These are phyloP conservation scores for Cercospora janseana DNA, from an alignment of 2,329 filamentous ascomycete genomes.

Conservation along the genomic window DNA sequence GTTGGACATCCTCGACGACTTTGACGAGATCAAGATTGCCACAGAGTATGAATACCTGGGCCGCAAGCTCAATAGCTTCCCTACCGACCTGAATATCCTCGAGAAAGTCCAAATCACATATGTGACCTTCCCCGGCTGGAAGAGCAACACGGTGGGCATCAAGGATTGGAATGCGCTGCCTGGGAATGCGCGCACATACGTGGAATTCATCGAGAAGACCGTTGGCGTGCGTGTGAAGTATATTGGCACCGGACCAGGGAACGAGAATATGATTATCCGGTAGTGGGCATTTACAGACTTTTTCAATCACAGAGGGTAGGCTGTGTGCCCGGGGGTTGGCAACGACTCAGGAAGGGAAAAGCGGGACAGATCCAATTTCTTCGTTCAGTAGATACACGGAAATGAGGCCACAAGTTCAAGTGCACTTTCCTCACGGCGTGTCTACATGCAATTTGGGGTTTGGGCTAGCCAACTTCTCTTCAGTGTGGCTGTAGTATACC, in stretches of 20 bases:
- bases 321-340: constrained; percentile 2
- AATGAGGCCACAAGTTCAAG: too few species aligned
- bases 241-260: constrained; percentile 65
- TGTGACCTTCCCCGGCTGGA: constrained; percentile 68
- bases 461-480: too few species aligned
- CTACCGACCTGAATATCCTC: constrained; percentile 60
- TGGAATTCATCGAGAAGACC: constrained; percentile 66
- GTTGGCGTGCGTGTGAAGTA: constrained; percentile 62
- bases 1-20: constrained; percentile 70
- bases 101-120: constrained; percentile 64
- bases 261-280: constrained; percentile 63
- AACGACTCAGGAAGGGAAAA: neutral
- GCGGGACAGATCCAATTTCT: too few species aligned
- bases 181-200: constrained; percentile 61
- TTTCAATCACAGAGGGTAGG: neutral
- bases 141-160: constrained; percentile 59
- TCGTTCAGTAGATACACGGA: too few species aligned
- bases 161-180: constrained; percentile 64
- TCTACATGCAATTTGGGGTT: too few species aligned
- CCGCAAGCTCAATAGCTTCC: constrained; percentile 60
- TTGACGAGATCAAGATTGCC: constrained; percentile 71
- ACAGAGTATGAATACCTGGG: constrained; percentile 65
- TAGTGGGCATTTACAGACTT: constrained; percentile 25
- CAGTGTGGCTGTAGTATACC: too few species aligned
- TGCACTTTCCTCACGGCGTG: too few species aligned